Evolutionary conservation across 495 filamentous ascomycete genomes (phyloP), one percentile per base, ranked within the genome.

Genomic region (Cercophora samala): DNA sequence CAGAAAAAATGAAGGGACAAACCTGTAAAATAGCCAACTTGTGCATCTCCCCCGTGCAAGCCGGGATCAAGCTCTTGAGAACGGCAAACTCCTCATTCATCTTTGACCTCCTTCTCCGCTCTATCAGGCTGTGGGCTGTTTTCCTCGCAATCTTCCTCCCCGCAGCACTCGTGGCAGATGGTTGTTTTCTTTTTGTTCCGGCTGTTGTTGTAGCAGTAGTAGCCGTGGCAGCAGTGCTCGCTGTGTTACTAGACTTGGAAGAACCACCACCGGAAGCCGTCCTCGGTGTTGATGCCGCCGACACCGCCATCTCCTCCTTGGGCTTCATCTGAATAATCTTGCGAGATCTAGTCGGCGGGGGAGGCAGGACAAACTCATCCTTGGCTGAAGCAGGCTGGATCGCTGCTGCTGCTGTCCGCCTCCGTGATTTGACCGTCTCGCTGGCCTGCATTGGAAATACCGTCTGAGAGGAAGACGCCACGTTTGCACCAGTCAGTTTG

Each of bases 301-400:
- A 68, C 56, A 71, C 71, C 0, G 76, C 67, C 15, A 78, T 72
- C 60, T 81, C 80, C 68, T 81, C 79, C 25, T 80, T 79, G 0
- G 90, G 90, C 76, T 96, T 96, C 95, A 99, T 97, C 78, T 98
- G 95, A 60, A 98, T 98, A 74, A 99, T 98, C 81, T 93, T 97
- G 69, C 96, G 88, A 29, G 92, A 91, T 60, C 95, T 83, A 15
- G 93, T 96, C 0, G 95, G 95, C 18, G 95, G 95, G 3, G 96
- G 95, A 22, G 95, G 95, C 4, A 99, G 84, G 19, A 90, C 86
- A 72, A 96, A 93, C 25, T 81, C 72, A 65, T 88, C 85, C 67
- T 86, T 83, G 51, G 86, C 81, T 22, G 84, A 67, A 15, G 79
- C 46, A 78, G 86, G 83, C 63, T 61, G 46, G 22, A 46, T 46